Evolutionary conservation across 2,329 filamentous ascomycete species (phyloP), one percentile per base, ranked within the genome.

Genomic region (Hypoxylon sp.): DNA sequence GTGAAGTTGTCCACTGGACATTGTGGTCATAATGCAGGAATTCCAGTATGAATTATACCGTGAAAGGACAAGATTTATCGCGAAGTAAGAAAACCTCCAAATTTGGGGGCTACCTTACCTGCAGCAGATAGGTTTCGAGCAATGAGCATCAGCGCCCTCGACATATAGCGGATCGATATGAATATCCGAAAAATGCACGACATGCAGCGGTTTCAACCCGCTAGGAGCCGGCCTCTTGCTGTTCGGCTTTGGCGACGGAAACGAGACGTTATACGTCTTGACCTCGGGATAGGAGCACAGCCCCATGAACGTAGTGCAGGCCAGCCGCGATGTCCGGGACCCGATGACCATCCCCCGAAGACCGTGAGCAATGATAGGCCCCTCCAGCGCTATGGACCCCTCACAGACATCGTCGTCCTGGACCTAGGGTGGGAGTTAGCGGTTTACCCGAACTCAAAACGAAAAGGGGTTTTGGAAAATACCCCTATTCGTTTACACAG

Each of bases 131-230:
- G 84, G 84, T 71, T 87, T 86, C 26, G 80, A 80, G 73, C 86
- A 89, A 62, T 86, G 79, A 20, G 82, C 79, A 69, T 79, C 86
- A 6, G 84, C 78, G 0, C 86, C 86, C 1, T 79, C 74, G 22
- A 80, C 79, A 71, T 89, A 89, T 10, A 80, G 77, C 5, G 80
- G 81, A 65, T 89, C 86, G 55, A 88, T 76, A 60, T 88, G 86
- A 43, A 87, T 85, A 65, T 89, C 86, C 11, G 84, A 86, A 72
- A 85, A 84, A 69, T 89, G 86, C 22, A 87, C 84, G 4, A 89
- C 77, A 67, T 83, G 81, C 65, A 87, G 71, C 5, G 84, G 82
- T 4, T 75, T 68, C 71, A 80, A 73, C 2, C 81, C 79, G 53
- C 81, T 84, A 1, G 82, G 76, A 1, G 57, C 43, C 15, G 80